These are phyloP conservation scores for Pachyrhizus erosus DNA, from an alignment of 306 rosid species.

Conservation along the genomic window DNA sequence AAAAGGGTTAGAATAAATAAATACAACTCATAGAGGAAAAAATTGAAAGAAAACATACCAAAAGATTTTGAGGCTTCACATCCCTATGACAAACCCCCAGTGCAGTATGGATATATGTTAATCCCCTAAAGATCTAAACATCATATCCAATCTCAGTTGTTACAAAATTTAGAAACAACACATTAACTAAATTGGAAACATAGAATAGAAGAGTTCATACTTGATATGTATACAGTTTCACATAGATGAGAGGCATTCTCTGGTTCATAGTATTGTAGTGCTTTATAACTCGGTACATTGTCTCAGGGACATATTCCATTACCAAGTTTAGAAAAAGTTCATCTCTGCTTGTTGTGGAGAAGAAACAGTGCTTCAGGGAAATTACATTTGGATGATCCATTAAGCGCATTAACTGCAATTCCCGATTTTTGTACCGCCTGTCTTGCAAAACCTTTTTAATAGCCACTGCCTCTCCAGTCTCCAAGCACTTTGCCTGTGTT, in stretches of 20 bases:
- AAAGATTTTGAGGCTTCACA: constrained; percentile 87
- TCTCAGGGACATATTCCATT: constrained; percentile 88
- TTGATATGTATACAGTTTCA: constrained; percentile 85
- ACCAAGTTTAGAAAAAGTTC: constrained; percentile 87
- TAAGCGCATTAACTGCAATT: constrained; percentile 86
- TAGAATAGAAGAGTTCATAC: constrained; percentile 53
- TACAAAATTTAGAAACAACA: constrained; percentile 2
- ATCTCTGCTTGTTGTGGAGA: constrained; percentile 78
- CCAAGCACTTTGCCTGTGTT: constrained; percentile 83
- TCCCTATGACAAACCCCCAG: constrained; percentile 90
- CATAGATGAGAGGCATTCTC: constrained; percentile 87
- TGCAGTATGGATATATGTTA: constrained; percentile 81
- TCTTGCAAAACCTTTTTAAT: constrained; percentile 92
- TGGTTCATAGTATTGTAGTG: constrained; percentile 76
- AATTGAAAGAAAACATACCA: constrained; percentile 56
- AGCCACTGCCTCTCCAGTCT: constrained; percentile 80
- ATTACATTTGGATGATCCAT: constrained; percentile 91
- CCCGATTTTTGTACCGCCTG: constrained; percentile 81
- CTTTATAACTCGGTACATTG: constrained; percentile 75
- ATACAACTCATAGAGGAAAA: constrained; percentile 20
- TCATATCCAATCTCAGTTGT: constrained; percentile 26
- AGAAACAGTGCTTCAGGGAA: constrained; percentile 86
- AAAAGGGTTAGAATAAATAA: constrained; percentile 19
- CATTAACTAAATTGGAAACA: background rate
- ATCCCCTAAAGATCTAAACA: constrained; percentile 80